A percentile compares a stretch with the other conserved stretches of the same genome.
Conservation (phyloP, 192 early-diverging fungal genomes). For the Chytriomyces confervae region DNA sequence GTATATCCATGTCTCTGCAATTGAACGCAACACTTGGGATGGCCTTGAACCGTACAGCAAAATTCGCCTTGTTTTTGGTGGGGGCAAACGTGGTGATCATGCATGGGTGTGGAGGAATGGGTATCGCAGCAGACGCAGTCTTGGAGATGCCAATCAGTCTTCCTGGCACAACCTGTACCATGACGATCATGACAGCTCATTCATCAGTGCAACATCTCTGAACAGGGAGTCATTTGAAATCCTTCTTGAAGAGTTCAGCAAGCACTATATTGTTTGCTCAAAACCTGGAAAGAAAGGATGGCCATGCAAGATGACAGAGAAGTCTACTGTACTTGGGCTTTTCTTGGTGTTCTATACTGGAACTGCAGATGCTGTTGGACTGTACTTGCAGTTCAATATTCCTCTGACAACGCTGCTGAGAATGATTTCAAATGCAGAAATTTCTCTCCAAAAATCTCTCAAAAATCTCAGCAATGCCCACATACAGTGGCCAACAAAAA, state of each 20-base stretch:
- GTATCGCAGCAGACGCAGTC: constrained; percentile 41
- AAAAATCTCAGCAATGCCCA: background rate
- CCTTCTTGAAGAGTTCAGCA: constrained; percentile 17
- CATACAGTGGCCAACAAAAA: constrained; percentile 14
- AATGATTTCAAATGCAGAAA: constrained; percentile 13
- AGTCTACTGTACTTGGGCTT: constrained; percentile 29
- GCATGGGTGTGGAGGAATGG: constrained; percentile 47
- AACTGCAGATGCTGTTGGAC: background rate
- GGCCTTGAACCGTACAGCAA: constrained; percentile 39
- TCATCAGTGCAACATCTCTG: constrained; percentile 9
- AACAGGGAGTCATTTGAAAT: constrained; percentile 5
- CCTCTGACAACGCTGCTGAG: constrained; percentile 15
- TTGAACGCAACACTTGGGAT: constrained; percentile 46
- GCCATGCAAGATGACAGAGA: constrained; percentile 7
- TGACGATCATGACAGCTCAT: constrained; percentile 5
- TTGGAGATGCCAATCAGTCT: constrained; percentile 8
- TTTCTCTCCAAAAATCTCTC: constrained; percentile 1
- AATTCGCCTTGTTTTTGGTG: background rate
- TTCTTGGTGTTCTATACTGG: constrained; percentile 30
- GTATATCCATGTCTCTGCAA: constrained; percentile 36
- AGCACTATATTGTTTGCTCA: constrained; percentile 25
- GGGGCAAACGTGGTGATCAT: constrained; percentile 3
- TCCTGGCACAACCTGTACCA: constrained; percentile 6
- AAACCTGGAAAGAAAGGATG: constrained; percentile 3
- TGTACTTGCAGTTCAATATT: constrained; percentile 11